phyloP scores from a whole-genome alignment of 2,329 filamentous ascomycete species.

The Arthrinium puccinioides region DNA sequence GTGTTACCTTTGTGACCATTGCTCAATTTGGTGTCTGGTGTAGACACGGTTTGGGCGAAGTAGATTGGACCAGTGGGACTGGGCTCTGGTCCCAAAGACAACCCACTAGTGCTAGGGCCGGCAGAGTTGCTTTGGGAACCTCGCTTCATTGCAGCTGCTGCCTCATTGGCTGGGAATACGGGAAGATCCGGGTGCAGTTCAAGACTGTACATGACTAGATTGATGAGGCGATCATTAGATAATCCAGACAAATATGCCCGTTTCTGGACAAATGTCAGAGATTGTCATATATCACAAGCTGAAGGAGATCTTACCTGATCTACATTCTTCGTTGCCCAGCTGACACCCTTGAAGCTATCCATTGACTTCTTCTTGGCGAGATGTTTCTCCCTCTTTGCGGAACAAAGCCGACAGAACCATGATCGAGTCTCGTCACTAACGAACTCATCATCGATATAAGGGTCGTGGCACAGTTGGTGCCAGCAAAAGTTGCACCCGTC shows the following conservation, averaged over 20 bases:
- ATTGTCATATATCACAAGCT: neutral
- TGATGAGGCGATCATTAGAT: conserved; percentile 53
- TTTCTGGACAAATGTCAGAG: conserved; percentile 35
- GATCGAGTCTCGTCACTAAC: conserved; percentile 58
- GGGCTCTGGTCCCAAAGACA: conserved; percentile 26
- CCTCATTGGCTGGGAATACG: conserved; percentile 45
- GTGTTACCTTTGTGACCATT: conserved; percentile 4
- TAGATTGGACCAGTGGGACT: conserved; percentile 28
- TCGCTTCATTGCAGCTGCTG: conserved; percentile 13
- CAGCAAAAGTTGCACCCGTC: conserved; percentile 73
- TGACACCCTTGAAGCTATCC: conserved; percentile 24
- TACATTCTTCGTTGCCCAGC: conserved; percentile 29
- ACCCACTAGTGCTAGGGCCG: conserved; percentile 10
- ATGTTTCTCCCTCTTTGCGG: conserved; percentile 37
- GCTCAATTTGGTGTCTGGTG: conserved; percentile 9
- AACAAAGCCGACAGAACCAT: conserved; percentile 66
- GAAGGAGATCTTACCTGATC: conserved; percentile 27
- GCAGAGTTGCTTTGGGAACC: neutral
- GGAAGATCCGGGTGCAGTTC: conserved; percentile 57
- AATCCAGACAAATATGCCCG: conserved; percentile 56
- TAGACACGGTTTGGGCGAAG: too few relatives aligned
- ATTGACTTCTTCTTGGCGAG: conserved; percentile 30
- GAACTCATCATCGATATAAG: conserved; percentile 62
- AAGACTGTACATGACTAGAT: conserved; percentile 55
- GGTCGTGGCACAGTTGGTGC: conserved; percentile 77